Conservation (phyloP, 2,329 filamentous ascomycete genomes). For the Phyllosticta capitalensis region DNA sequence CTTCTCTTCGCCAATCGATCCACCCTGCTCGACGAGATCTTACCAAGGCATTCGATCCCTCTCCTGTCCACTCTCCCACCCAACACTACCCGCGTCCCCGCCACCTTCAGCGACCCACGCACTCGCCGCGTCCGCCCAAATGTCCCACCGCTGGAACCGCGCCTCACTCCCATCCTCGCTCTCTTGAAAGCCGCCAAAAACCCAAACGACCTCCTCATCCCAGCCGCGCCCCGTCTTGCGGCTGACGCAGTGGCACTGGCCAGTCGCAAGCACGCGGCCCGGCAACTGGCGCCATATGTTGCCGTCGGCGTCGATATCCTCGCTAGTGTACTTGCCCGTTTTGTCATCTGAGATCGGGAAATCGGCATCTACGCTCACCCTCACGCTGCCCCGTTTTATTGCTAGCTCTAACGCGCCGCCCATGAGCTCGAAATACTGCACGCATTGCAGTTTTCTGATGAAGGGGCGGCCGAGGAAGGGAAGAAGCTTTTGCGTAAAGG, state of each 20-base stretch:
- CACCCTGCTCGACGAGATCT: too few species aligned
- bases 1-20: too few species aligned
- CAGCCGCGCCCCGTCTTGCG: constrained; percentile 1
- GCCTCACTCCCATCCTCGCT: background rate
- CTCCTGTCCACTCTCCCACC: constrained; percentile 1
- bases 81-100: background rate
- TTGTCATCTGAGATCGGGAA: background rate
- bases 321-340: background rate
- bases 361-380: background rate
- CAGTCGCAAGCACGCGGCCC: background rate
- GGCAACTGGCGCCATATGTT: background rate
- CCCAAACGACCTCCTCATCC: constrained; percentile 6
- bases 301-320: background rate
- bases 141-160: constrained; percentile 2
- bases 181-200: constrained; percentile 2
- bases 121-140: constrained; percentile 10
- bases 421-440: background rate
- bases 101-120: constrained; percentile 5
- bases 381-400: background rate
- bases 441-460: background rate
- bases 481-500: background rate
- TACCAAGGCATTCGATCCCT: too few species aligned
- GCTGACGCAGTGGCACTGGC: background rate
- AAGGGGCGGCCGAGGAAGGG: constrained; percentile 1
- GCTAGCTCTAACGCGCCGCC: background rate